Conservation (phyloP, 495 filamentous ascomycete genomes). For the Podospora comata region DNA sequence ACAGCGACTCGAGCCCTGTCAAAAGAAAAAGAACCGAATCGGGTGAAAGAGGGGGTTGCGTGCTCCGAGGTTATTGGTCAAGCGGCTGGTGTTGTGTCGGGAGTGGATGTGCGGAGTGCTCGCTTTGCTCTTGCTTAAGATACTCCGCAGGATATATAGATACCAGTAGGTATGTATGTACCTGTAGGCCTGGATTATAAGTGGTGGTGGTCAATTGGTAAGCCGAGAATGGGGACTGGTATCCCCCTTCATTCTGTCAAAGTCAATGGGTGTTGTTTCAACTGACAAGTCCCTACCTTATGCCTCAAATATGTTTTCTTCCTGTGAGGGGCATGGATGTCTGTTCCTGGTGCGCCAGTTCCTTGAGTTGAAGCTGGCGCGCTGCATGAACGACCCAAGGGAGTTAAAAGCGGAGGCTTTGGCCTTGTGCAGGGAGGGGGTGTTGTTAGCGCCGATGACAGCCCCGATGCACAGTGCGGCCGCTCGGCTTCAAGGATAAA, state of each 20-base stretch:
- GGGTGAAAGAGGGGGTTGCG: slow-evolving; percentile 22
- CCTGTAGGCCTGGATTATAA: background rate
- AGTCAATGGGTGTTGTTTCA: background rate
- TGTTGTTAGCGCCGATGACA: slow-evolving; percentile 1
- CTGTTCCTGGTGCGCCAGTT: slow-evolving; percentile 6
- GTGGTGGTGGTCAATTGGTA: background rate
- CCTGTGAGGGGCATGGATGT: slow-evolving; percentile 5
- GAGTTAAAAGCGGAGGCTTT: background rate
- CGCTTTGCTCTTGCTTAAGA: background rate
- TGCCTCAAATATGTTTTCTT: background rate
- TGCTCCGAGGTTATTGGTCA: slow-evolving; percentile 21
- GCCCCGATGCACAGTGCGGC: slow-evolving; percentile 5
- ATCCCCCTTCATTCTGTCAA: background rate
- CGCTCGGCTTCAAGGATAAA: background rate
- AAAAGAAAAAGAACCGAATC: slow-evolving; percentile 22
- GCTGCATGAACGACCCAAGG: slow-evolving; percentile 4
- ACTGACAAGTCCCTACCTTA: background rate
- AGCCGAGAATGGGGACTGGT: background rate
- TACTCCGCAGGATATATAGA: background rate
- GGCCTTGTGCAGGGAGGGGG: background rate
- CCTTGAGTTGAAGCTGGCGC: background rate
- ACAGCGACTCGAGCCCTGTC: slow-evolving; percentile 13
- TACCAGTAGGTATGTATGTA: background rate
- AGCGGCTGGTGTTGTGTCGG: slow-evolving; percentile 6
- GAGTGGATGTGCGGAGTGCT: slow-evolving; percentile 4